Base-by-base conservation (phyloP, 495 filamentous ascomycete species). In the Penicillium cataractarum region DNA sequence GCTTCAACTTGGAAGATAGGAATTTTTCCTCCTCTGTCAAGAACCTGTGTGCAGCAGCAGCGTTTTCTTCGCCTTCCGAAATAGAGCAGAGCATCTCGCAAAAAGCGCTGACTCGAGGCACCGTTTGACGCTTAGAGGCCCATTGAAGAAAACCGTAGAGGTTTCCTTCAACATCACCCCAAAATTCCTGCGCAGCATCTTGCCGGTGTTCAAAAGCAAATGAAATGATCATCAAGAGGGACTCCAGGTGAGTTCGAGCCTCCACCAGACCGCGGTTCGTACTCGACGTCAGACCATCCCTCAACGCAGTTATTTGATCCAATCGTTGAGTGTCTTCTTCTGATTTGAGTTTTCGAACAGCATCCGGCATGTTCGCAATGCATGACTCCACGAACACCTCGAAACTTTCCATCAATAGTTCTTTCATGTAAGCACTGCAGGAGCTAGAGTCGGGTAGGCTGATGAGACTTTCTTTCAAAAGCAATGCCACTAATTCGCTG, bases 1-100 rank as follows among this genome's bases (percentile, higher is more conserved):
- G 85, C 65, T 90, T 88, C 73, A 96, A 85, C 73, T 90, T 93
- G 9, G 88, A 86, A 6, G 87, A 83, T 9, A 87, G 78, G 51
- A 88, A 87, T 44, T 87, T 82, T 22, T 87, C 86, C 76, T 99
- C 95, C 62, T 97, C 95, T 12, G 91, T 82, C 32, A 99, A 82
- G 66, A 99, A 99, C 49, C 84, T 83, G 72, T 99, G 93, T 2
- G 92, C 92, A 22, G 89, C 80, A 39, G 86, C 85, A 12, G 93
- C 93, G 65, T 89, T 91, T 54, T 90, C 85, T 56, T 91, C 86
- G 35, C 91, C 91, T 37, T 87, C 83, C 0, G 96, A 91, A 53
- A 99, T 84, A 2, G 92, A 86, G 67, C 91, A 88, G 10, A 99
- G 81, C 87, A 98, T 90, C 73, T 97, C 96, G 73, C 93, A 97